A percentile compares a stretch with the other conserved stretches of the same genome.
These are phyloP conservation scores for Luffa aegyptiaca DNA, from an alignment of 306 rosid genomes.

Conservation along the genomic window DNA sequence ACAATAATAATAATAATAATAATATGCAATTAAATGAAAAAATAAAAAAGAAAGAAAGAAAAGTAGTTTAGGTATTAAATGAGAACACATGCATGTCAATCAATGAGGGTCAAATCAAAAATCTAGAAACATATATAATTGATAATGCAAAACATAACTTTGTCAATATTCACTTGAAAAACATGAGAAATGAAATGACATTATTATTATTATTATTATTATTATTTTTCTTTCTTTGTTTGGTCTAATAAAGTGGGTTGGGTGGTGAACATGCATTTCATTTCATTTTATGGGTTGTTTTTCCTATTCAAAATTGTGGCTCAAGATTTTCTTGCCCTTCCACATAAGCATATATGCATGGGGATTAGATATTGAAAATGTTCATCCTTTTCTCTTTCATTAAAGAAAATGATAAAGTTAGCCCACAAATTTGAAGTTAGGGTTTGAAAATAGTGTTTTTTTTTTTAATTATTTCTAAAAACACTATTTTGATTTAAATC, in stretches of 20 bases:
- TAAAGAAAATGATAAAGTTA: no score
- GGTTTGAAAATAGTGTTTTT: no score
- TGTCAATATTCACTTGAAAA: neutral
- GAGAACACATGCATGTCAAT: slow-evolving; percentile 3
- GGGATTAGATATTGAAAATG: neutral
- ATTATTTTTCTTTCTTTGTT: neutral
- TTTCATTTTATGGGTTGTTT: neutral
- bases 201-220: no score
- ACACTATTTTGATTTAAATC: no score
- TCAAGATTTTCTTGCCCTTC: neutral
- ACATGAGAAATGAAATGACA: neutral
- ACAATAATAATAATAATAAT: no score
- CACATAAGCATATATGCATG: neutral
- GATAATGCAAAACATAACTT: neutral
- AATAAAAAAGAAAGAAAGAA: neutral
- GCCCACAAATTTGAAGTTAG: neutral
- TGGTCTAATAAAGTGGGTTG: neutral
- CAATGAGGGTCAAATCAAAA: neutral
- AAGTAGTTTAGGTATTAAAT: neutral
- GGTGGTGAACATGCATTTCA: neutral
- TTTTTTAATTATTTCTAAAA: no score
- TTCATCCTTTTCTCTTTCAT: no score
- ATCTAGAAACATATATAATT: neutral
- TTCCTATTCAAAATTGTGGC: neutral
- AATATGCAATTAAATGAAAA: neutral